These are phyloP conservation scores for Psilocybe sp. DNA, from an alignment of 768 basidiomycete species.

Conservation along the genomic window DNA sequence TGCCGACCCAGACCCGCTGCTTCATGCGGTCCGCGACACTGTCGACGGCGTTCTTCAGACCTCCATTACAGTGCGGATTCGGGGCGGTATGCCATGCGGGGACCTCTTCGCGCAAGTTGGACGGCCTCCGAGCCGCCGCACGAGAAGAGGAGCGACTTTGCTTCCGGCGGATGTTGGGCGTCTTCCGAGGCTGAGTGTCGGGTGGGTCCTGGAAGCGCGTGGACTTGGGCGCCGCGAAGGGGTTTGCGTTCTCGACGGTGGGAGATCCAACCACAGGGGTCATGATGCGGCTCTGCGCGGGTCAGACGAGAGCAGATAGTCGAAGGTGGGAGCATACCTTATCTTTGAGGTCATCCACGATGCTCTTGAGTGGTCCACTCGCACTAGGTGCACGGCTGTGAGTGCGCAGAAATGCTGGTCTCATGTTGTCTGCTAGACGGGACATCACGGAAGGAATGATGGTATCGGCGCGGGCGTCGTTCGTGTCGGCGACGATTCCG, in stretches of 20 bases:
- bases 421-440: slow-evolving; percentile 17
- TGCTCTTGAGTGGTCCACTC: slow-evolving; percentile 55
- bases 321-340: slow-evolving; percentile 37
- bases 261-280: slow-evolving; percentile 37
- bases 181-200: slow-evolving; percentile 32
- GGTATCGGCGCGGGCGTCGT: slow-evolving; percentile 9
- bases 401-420: slow-evolving; percentile 12
- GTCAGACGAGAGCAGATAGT: slow-evolving; percentile 1
- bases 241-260: slow-evolving; percentile 47
- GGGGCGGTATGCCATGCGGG: slow-evolving; percentile 46
- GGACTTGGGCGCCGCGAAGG: slow-evolving; percentile 47
- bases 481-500: too few relatives aligned
- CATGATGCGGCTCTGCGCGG: slow-evolving; percentile 36
- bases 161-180: slow-evolving; percentile 47
- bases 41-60: slow-evolving; percentile 78
- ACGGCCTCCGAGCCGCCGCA: slow-evolving; percentile 31
- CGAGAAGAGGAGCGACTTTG: slow-evolving; percentile 52
- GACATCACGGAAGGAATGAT: slow-evolving; percentile 22
- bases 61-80: slow-evolving; percentile 79
- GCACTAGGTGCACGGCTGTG: slow-evolving; percentile 23
- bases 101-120: slow-evolving; percentile 11
- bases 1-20: slow-evolving; percentile 62
- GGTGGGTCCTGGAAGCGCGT: slow-evolving; percentile 25
- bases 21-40: slow-evolving; percentile 57
- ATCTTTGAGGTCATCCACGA: slow-evolving; percentile 75